Conservation (phyloP, 257 asterid species). For the Perilla frutescens region DNA sequence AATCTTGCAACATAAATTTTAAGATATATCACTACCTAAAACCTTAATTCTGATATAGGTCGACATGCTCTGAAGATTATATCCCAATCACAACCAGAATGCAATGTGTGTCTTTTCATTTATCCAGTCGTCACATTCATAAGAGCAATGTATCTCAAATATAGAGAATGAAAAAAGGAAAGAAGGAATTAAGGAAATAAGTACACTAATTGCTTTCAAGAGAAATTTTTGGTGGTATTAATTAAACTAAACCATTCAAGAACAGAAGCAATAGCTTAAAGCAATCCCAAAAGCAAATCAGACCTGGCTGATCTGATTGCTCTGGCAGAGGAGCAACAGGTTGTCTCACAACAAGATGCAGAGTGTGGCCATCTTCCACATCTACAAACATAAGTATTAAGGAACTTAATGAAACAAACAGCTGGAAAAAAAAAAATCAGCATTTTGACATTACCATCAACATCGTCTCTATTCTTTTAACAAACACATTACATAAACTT, state of each 20-base stretch:
- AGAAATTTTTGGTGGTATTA: neutral
- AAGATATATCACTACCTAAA: conserved; percentile 1
- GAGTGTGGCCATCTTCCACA: conserved; percentile 97
- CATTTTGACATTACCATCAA: conserved; percentile 7
- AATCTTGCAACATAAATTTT: neutral
- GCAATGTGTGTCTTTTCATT: neutral
- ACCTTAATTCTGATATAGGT: neutral
- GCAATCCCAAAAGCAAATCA: conserved; percentile 25
- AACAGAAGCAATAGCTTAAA: conserved; percentile 19
- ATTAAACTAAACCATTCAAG: conserved; percentile 8
- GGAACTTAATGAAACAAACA: conserved; percentile 50
- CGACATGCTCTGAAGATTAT: neutral
- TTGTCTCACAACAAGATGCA: conserved; percentile 92
- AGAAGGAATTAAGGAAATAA: neutral
- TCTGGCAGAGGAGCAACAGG: conserved; percentile 63
- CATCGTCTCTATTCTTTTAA: conserved; percentile 7
- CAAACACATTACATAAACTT: neutral
- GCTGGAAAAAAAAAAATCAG: conserved; percentile 2
- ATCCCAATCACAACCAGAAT: neutral
- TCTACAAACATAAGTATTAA: conserved; percentile 61
- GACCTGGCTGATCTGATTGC: conserved; percentile 65
- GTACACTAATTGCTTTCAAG: neutral
- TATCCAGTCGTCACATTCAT: conserved; percentile 8
- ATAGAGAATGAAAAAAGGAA: neutral
- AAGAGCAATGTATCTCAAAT: neutral